Evolutionary conservation across 2,329 filamentous ascomycete species (phyloP).

Genomic region (Parascedosporium putredinis): DNA sequence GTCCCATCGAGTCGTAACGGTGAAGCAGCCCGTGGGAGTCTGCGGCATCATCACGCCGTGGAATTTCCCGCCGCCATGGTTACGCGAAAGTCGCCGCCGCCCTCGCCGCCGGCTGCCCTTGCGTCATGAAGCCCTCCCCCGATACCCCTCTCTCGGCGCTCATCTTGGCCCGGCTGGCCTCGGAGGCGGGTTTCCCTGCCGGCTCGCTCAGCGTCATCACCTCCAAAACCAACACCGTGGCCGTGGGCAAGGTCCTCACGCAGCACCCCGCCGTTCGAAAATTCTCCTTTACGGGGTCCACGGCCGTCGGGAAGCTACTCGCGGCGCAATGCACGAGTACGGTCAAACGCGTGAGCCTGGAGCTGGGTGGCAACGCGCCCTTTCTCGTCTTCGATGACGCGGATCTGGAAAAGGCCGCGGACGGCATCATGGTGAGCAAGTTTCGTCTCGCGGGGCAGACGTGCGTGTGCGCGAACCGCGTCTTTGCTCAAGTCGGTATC

Average conservation of each 20-base stretch:
- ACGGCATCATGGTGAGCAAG: conserved; percentile 75
- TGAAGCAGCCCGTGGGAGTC: conserved; percentile 78
- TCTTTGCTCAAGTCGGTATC: conserved; percentile 69
- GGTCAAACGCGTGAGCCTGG: conserved; percentile 74
- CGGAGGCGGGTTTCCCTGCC: conserved; percentile 78
- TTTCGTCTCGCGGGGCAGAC: conserved; percentile 95
- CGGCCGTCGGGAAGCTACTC: conserved; percentile 57
- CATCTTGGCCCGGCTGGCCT: conserved; percentile 75
- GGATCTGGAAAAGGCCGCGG: conserved; percentile 74
- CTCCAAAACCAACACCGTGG: conserved; percentile 64
- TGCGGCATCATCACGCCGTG: conserved; percentile 77
- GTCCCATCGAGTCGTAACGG: conserved; percentile 64
- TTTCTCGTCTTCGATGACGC: conserved; percentile 97
- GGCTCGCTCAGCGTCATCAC: conserved; percentile 89
- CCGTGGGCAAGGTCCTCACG: conserved; percentile 68
- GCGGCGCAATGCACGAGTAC: conserved; percentile 85
- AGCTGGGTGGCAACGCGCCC: conserved; percentile 88
- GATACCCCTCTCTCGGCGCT: conserved; percentile 90
- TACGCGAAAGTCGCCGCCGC: conserved; percentile 62
- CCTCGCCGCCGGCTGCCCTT: conserved; percentile 88
- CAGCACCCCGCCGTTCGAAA: conserved; percentile 65
- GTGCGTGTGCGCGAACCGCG: conserved; percentile 80
- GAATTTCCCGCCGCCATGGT: conserved; percentile 80
- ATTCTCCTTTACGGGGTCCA: conserved; percentile 86
- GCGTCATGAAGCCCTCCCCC: conserved; percentile 81